Evolutionary conservation across 2,329 filamentous ascomycete genomes (phyloP).

Genomic region (Pseudocercospora fijiensis): DNA sequence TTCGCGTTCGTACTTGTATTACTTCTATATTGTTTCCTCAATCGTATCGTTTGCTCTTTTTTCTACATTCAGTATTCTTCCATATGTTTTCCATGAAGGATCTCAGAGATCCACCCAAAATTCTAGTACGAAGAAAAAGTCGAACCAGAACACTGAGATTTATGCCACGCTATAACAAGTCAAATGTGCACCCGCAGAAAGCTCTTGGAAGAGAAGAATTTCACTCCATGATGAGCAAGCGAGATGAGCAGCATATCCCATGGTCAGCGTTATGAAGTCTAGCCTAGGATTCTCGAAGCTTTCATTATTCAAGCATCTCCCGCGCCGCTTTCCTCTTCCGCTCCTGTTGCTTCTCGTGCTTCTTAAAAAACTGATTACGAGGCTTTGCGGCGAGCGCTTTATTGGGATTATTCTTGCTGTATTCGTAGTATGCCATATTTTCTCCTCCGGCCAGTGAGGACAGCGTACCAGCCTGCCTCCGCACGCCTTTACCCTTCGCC

Average conservation of each 20-base stretch:
- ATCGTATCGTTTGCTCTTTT: too few species aligned
- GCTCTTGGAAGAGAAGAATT: too few species aligned
- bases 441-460: constrained; percentile 86
- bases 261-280: neutral
- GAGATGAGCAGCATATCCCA: neutral
- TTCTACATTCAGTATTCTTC: too few species aligned
- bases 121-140: neutral
- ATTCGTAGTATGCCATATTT: constrained; percentile 80
- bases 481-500: constrained; percentile 57
- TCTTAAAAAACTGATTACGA: constrained; percentile 48
- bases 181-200: too few species aligned
- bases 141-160: neutral
- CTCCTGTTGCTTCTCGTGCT: constrained; percentile 41
- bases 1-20: too few species aligned
- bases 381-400: constrained; percentile 46
- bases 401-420: constrained; percentile 46
- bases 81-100: too few species aligned
- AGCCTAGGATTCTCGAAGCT: neutral
- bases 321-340: constrained; percentile 32
- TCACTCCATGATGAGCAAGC: neutral
- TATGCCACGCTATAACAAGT: neutral
- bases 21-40: neutral
- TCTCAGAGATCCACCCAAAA: neutral
- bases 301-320: constrained; percentile 14
- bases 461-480: constrained; percentile 79